Evolutionary conservation across 1,284 basidiomycete species (phyloP).

Genomic region (Rhodotorula sp.): DNA sequence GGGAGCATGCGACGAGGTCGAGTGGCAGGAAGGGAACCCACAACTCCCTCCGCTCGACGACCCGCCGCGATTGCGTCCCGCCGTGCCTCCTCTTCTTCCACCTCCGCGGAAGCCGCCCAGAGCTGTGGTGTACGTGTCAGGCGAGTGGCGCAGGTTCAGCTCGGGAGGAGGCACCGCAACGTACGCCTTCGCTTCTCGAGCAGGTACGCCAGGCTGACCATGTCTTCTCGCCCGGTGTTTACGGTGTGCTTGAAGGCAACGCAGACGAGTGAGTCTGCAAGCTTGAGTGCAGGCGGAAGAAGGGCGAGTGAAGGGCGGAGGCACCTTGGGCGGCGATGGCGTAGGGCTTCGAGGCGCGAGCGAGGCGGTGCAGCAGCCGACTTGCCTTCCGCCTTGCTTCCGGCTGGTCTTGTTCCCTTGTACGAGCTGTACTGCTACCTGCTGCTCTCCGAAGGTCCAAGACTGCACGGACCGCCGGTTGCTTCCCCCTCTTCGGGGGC

Average conservation of each 20-base stretch:
- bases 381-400: background rate
- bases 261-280: background rate
- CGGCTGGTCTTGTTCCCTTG: background rate
- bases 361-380: background rate
- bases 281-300: background rate
- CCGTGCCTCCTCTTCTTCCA: background rate
- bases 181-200: conserved; percentile 22
- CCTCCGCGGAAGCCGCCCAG: background rate
- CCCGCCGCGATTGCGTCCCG: background rate
- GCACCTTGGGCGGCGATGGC: no score
- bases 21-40: background rate
- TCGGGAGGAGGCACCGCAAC: background rate
- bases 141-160: background rate
- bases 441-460: no score
- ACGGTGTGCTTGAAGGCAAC: no score
- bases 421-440: no score
- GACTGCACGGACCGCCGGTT: no score
- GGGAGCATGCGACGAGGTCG: no score
- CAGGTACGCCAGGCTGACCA: conserved; percentile 21
- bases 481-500: no score
- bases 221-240: background rate
- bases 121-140: background rate
- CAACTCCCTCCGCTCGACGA: conserved; percentile 1
- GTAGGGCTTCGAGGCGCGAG: no score
- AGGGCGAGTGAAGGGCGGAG: background rate